phyloP scores from a whole-genome alignment of 805 yeast species.

The Ogataea salicorniae region DNA sequence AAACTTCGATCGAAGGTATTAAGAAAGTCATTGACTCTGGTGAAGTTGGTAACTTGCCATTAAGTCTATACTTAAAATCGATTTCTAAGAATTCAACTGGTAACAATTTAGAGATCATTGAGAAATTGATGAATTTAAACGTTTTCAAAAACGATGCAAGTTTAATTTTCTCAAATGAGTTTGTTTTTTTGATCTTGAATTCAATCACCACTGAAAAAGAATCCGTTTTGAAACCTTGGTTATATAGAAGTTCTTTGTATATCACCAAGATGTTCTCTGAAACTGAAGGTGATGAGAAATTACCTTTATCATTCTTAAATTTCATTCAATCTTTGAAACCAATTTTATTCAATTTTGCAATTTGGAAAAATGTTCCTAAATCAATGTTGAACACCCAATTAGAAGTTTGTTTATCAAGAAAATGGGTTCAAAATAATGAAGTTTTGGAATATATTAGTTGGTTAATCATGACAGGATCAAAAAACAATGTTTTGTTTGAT shows the following conservation, averaged over 20 bases:
- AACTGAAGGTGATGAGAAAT: slow-evolving; percentile 17
- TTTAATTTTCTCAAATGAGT: slow-evolving; percentile 24
- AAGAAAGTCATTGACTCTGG: slow-evolving; percentile 2
- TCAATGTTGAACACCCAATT: slow-evolving; percentile 55
- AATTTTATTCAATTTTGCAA: slow-evolving; percentile 26
- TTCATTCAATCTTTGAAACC: slow-evolving; percentile 31
- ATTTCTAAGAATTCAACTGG: not conserved
- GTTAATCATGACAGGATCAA: slow-evolving; percentile 35
- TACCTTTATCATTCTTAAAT: slow-evolving; percentile 25
- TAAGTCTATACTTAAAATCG: slow-evolving; percentile 12
- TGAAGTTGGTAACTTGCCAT: not conserved
- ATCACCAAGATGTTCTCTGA: slow-evolving; percentile 64
- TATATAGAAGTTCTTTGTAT: slow-evolving; percentile 51
- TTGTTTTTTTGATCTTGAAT: slow-evolving; percentile 11
- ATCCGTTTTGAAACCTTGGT: slow-evolving; percentile 42
- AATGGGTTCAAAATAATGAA: slow-evolving; percentile 39
- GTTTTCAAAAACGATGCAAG: slow-evolving; percentile 30
- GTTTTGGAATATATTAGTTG: slow-evolving; percentile 43
- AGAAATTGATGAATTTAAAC: slow-evolving; percentile 15
- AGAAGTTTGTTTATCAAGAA: slow-evolving; percentile 48
- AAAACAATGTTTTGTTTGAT: slow-evolving; percentile 35
- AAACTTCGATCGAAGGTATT: slow-evolving; percentile 5
- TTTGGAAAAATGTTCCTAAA: slow-evolving; percentile 40
- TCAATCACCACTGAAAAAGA: slow-evolving; percentile 9
- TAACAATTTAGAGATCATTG: slow-evolving; percentile 1